Percentiles rank a stretch among this genome's conserved stretches.
These are phyloP conservation scores for Yamadazyma blattariae DNA, from an alignment of 1,139 yeast species.

Conservation along the genomic window DNA sequence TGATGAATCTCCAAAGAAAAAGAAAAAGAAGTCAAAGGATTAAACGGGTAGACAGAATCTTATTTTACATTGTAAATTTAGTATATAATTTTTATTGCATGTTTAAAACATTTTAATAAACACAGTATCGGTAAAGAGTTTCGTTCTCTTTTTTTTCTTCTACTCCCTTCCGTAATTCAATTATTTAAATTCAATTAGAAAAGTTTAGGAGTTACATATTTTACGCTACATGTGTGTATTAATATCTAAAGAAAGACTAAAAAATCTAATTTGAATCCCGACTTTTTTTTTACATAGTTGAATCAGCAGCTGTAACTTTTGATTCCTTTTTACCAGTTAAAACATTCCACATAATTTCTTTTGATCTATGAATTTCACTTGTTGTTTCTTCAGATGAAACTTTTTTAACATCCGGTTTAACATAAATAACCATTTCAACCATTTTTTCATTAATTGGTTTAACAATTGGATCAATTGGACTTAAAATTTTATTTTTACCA, in stretches of 20 bases:
- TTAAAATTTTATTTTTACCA: conserved; percentile 60
- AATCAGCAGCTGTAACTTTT: conserved; percentile 1
- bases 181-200: too few relatives aligned
- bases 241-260: too few relatives aligned
- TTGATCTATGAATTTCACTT: conserved; percentile 52
- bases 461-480: conserved; percentile 61
- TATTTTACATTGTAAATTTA: conserved; percentile 3
- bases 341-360: conserved; percentile 40
- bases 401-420: conserved; percentile 43
- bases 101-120: conserved; percentile 8
- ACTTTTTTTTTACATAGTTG: neutral
- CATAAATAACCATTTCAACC: conserved; percentile 35
- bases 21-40: conserved; percentile 51
- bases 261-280: too few relatives aligned
- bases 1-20: conserved; percentile 42
- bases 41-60: conserved; percentile 13
- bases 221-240: too few relatives aligned
- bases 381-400: conserved; percentile 42
- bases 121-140: conserved; percentile 2
- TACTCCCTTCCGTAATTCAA: too few relatives aligned
- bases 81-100: conserved; percentile 11
- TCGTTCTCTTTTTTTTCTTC: too few relatives aligned
- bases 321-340: conserved; percentile 14
- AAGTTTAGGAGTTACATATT: too few relatives aligned
- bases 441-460: conserved; percentile 57